Conservation (phyloP, 805 yeast species). For the Zygotorulaspora danielsina region DNA sequence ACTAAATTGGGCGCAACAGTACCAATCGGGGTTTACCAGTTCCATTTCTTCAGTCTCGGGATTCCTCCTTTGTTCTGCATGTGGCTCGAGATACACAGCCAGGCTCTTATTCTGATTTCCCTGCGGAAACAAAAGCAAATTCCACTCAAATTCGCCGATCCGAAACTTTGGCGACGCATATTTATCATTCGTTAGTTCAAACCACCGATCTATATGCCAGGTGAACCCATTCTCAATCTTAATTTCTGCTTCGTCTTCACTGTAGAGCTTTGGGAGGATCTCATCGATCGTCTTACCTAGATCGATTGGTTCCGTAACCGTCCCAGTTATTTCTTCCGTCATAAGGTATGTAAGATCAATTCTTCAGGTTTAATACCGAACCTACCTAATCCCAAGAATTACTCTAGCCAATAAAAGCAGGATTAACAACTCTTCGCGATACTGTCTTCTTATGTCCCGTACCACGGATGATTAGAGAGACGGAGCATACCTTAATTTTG, state of each 20-base stretch:
- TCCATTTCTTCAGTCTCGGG: conserved; percentile 29
- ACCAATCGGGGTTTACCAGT: conserved; percentile 56
- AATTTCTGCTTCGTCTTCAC: conserved; percentile 22
- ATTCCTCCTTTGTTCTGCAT: conserved; percentile 34
- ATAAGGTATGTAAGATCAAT: not conserved
- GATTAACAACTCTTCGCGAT: too few species aligned
- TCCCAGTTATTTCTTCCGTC: conserved; percentile 18
- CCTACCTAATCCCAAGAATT: too few species aligned
- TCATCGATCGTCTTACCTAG: conserved; percentile 24
- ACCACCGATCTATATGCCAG: conserved; percentile 53
- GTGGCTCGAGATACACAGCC: conserved; percentile 79
- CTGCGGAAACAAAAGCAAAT: conserved; percentile 69
- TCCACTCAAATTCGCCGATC: conserved; percentile 64
- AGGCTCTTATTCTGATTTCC: conserved; percentile 59
- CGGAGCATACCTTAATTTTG: conserved; percentile 1
- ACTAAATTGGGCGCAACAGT: conserved; percentile 87
- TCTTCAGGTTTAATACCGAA: not conserved
- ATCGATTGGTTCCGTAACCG: conserved; percentile 20
- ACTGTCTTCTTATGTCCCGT: too few species aligned
- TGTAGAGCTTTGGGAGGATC: conserved; percentile 21
- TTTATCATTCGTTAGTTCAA: conserved; percentile 38
- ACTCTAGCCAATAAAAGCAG: too few species aligned
- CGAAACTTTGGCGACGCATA: conserved; percentile 43
- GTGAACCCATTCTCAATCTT: conserved; percentile 38
- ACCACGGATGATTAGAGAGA: too few species aligned